Percentiles rank a stretch among this genome's conserved stretches.
Evolutionary conservation across 345 rosid genomes (phyloP).

Genomic region (Eucalyptus guilfoylei): DNA sequence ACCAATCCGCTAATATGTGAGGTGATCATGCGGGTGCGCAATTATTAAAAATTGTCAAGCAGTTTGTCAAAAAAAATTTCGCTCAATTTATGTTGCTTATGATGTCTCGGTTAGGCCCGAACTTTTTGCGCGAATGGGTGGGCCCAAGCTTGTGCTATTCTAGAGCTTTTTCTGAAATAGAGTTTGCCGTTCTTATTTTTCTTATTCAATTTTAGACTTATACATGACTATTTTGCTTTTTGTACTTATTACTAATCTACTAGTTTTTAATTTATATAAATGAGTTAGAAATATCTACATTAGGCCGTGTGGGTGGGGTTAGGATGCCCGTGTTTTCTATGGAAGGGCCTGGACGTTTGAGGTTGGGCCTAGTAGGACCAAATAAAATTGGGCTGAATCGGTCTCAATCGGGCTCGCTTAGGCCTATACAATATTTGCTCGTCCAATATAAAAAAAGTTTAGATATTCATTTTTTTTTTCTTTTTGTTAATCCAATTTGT

Average conservation of each 20-base stretch:
- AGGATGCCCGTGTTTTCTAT: neutral
- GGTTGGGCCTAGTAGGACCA: neutral
- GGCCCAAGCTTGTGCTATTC: neutral
- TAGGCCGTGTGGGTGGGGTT: neutral
- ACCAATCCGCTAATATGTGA: too few species aligned
- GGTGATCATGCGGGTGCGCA: too few species aligned
- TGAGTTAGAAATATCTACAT: too few species aligned
- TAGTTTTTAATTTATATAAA: too few species aligned
- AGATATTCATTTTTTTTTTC: too few species aligned
- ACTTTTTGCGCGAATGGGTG: neutral
- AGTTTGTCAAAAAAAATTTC: neutral
- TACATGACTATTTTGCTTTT: neutral
- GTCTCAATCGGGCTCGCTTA: neutral
- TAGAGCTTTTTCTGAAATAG: neutral
- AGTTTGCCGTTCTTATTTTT: neutral
- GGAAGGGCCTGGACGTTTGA: neutral
- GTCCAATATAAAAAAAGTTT: too few species aligned
- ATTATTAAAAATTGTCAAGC: too few species aligned
- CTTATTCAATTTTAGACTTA: neutral
- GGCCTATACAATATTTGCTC: neutral
- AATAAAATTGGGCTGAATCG: neutral
- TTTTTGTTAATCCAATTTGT: too few species aligned
- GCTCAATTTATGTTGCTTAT: neutral
- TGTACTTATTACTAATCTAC: neutral
- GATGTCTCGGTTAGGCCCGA: neutral